Evolutionary conservation across 345 rosid species (phyloP).

Genomic region (Murraya koenigii): DNA sequence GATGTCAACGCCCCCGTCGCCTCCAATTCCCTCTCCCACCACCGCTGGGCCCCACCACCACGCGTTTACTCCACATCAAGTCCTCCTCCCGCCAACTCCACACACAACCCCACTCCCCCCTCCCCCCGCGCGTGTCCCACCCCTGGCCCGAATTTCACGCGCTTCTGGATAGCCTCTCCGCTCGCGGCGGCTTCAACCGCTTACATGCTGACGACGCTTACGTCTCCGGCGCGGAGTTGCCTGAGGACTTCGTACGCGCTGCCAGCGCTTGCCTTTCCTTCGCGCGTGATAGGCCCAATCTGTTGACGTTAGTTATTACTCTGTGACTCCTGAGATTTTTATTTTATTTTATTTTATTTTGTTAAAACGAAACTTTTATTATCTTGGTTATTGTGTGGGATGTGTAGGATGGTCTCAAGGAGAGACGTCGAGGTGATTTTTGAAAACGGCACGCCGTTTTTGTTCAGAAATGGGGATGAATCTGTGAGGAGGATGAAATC

Average conservation of each 20-base stretch:
- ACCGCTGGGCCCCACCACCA: slow-evolving; percentile 9
- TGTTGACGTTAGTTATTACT: slow-evolving; percentile 38
- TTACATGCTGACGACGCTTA: slow-evolving; percentile 26
- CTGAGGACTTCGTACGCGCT: slow-evolving; percentile 51
- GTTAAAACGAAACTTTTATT: not conserved
- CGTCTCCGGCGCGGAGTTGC: slow-evolving; percentile 30
- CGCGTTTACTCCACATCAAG: slow-evolving; percentile 16
- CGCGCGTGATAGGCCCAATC: slow-evolving; percentile 54
- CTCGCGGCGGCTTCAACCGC: slow-evolving; percentile 39
- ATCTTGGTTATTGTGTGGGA: not conserved
- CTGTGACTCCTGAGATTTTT: not conserved
- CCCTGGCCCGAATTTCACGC: slow-evolving; percentile 45
- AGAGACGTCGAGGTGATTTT: slow-evolving; percentile 66
- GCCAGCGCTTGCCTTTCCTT: slow-evolving; percentile 62
- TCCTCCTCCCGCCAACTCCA: slow-evolving; percentile 24
- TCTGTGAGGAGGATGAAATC: slow-evolving; percentile 56
- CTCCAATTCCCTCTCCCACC: slow-evolving; percentile 21
- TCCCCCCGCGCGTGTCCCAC: slow-evolving; percentile 9
- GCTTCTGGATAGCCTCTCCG: slow-evolving; percentile 35
- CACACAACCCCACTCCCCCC: slow-evolving; percentile 24
- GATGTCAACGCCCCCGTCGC: slow-evolving; percentile 12
- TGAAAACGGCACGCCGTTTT: slow-evolving; percentile 51
- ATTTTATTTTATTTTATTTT: not conserved
- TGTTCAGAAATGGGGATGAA: slow-evolving; percentile 59
- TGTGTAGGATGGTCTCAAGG: slow-evolving; percentile 60